Percentiles rank a stretch among this genome's conserved stretches.
Conservation (phyloP, 208 protist species). For the Vickermania spadyakhi region DNA sequence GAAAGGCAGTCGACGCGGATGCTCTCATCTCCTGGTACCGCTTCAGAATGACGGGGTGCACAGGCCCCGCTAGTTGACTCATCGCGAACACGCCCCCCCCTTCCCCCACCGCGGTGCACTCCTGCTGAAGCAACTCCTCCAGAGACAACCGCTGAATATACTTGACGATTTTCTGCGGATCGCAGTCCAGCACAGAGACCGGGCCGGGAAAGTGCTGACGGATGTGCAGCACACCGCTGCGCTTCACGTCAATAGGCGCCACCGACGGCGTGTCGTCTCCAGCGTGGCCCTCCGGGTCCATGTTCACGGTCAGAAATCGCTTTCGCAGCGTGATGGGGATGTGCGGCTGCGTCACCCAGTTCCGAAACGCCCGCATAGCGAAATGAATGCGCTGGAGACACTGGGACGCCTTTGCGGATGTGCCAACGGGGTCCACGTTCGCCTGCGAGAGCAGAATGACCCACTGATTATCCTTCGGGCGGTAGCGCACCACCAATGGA, state of each 20-base stretch:
- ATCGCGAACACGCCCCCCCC: conserved; percentile 46
- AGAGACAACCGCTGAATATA: conserved; percentile 77
- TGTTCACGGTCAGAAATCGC: conserved; percentile 70
- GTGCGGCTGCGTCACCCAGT: conserved; percentile 74
- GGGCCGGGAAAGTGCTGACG: conserved; percentile 84
- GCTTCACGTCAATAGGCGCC: conserved; percentile 80
- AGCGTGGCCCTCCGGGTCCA: conserved; percentile 49
- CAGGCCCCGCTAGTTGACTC: conserved; percentile 10
- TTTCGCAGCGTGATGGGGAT: conserved; percentile 82
- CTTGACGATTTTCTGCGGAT: conserved; percentile 71
- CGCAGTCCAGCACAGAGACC: conserved; percentile 77
- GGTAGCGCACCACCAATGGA: conserved; percentile 63
- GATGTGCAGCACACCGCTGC: conserved; percentile 84
- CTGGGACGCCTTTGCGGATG: conserved; percentile 29
- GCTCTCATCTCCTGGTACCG: conserved; percentile 17
- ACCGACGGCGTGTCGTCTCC: conserved; percentile 33
- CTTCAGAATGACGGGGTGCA: conserved; percentile 11
- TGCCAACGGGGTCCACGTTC: conserved; percentile 59
- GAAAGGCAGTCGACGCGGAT: conserved; percentile 14
- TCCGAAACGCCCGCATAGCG: conserved; percentile 57
- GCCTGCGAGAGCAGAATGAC: conserved; percentile 75
- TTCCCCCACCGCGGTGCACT: conserved; percentile 21
- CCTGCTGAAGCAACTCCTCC: conserved; percentile 61
- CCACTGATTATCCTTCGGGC: conserved; percentile 86
- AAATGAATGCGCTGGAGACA: conserved; percentile 75